Evolutionary conservation across 2,329 filamentous ascomycete species (phyloP).

Genomic region (Emergomyces orientalis): DNA sequence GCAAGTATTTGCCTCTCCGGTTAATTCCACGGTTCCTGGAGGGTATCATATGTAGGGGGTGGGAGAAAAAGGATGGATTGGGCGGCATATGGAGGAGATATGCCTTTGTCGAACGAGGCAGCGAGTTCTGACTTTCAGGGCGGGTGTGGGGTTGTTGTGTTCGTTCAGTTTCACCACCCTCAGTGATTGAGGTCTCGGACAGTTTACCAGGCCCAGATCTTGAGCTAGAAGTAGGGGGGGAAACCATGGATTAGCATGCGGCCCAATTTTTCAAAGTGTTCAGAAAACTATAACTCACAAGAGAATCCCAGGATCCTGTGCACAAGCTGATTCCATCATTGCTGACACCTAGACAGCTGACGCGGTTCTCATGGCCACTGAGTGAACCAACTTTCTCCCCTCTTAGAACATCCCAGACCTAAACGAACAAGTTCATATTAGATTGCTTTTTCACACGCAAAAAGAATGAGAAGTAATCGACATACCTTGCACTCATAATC

Average conservation of each 20-base stretch:
- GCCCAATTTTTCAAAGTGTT: conserved; percentile 2
- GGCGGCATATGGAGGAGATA: conserved; percentile 6
- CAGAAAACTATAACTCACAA: conserved; percentile 53
- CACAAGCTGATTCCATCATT: conserved; percentile 98
- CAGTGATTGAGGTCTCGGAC: conserved; percentile 23
- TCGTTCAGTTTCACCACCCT: background rate
- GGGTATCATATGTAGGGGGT: background rate
- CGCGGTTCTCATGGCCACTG: conserved; percentile 95
- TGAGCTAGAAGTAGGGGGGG: conserved; percentile 49
- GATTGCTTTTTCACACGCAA: conserved; percentile 14
- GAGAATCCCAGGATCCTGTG: conserved; percentile 98
- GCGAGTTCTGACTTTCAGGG: background rate
- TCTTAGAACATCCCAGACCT: conserved; percentile 97
- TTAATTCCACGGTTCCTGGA: background rate
- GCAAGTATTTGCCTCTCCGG: background rate
- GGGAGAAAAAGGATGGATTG: background rate
- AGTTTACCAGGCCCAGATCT: conserved; percentile 72
- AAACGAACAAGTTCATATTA: conserved; percentile 21
- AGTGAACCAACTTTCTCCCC: conserved; percentile 95
- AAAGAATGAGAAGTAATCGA: conserved; percentile 6
- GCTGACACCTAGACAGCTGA: conserved; percentile 96
- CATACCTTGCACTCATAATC: conserved; percentile 99
- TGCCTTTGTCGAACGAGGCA: background rate
- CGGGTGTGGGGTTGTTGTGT: background rate
- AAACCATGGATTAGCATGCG: conserved; percentile 16